Evolutionary conservation across 768 basidiomycete species (phyloP).

Genomic region (Astraeus odoratus): DNA sequence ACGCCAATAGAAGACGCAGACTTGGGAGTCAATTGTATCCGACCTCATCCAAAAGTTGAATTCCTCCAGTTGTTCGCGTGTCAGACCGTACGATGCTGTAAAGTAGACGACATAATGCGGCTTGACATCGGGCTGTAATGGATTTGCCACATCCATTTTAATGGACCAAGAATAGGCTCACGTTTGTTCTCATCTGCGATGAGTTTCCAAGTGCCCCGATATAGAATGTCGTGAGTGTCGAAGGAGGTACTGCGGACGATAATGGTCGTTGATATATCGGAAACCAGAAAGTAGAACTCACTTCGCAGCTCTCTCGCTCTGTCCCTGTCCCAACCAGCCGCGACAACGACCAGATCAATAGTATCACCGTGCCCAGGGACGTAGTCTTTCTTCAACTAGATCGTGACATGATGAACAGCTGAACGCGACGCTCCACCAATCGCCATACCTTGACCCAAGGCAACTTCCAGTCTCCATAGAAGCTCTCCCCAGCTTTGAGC

Average conservation of each 20-base stretch:
- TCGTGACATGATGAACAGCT: background rate
- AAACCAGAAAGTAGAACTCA: slow-evolving; percentile 21
- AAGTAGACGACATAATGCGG: slow-evolving; percentile 74
- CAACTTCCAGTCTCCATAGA: slow-evolving; percentile 54
- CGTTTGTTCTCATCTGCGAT: slow-evolving; percentile 32
- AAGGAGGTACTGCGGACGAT: slow-evolving; percentile 51
- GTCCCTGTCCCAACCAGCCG: slow-evolving; percentile 72
- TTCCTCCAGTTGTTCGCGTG: slow-evolving; percentile 59
- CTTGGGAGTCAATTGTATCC: slow-evolving; percentile 20
- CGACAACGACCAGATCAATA: slow-evolving; percentile 72
- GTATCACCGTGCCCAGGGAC: slow-evolving; percentile 80
- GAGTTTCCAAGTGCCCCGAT: slow-evolving; percentile 59
- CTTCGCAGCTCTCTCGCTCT: slow-evolving; percentile 73
- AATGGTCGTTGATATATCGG: background rate
- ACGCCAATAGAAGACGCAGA: slow-evolving; percentile 3
- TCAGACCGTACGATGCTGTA: slow-evolving; percentile 68
- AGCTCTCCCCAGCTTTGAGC: slow-evolving; percentile 64
- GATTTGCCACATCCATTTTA: background rate
- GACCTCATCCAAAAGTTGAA: slow-evolving; percentile 56
- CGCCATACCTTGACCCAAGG: slow-evolving; percentile 76
- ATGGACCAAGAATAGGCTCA: slow-evolving; percentile 19
- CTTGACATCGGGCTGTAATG: slow-evolving; percentile 30
- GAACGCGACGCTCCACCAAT: slow-evolving; percentile 8
- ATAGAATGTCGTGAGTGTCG: slow-evolving; percentile 73
- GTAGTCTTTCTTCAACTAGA: slow-evolving; percentile 75